phyloP scores from a whole-genome alignment of 1,284 basidiomycete genomes.

The Leccinum fallax region DNA sequence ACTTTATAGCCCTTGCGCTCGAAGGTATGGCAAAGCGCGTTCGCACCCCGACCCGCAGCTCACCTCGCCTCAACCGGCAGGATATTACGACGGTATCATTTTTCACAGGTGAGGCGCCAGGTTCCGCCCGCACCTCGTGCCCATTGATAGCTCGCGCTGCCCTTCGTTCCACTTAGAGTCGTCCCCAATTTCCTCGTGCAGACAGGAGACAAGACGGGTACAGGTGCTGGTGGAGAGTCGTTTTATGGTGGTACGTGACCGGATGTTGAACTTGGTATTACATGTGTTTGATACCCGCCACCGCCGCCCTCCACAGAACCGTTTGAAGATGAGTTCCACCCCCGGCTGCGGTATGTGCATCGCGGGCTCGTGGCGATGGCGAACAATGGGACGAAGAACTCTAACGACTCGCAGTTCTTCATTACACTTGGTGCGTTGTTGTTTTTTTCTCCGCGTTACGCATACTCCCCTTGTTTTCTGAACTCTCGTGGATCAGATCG shows the following conservation, averaged over 20 bases:
- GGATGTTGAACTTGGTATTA: neutral
- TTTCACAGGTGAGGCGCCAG: slow-evolving; percentile 75
- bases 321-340: slow-evolving; percentile 94
- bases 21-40: slow-evolving; percentile 60
- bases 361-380: slow-evolving; percentile 95
- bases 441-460: neutral
- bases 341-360: slow-evolving; percentile 80
- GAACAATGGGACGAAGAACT: slow-evolving; percentile 82
- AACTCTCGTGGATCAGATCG: slow-evolving; percentile 54
- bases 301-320: slow-evolving; percentile 54
- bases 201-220: slow-evolving; percentile 93
- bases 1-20: slow-evolving; percentile 88
- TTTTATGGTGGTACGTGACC: slow-evolving; percentile 76
- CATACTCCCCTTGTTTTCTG: neutral
- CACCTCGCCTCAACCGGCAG: slow-evolving; percentile 42
- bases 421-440: slow-evolving; percentile 74
- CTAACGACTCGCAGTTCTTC: slow-evolving; percentile 90
- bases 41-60: slow-evolving; percentile 9
- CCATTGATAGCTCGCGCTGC: neutral
- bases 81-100: slow-evolving; percentile 94
- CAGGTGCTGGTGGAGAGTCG: slow-evolving; percentile 89
- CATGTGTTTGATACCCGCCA: neutral
- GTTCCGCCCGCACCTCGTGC: neutral
- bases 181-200: slow-evolving; percentile 91
- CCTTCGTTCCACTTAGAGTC: slow-evolving; percentile 46